Evolutionary conservation across 164 flowering plant genomes (phyloP).

Genomic region (grape (Vitis vinifera)): DNA sequence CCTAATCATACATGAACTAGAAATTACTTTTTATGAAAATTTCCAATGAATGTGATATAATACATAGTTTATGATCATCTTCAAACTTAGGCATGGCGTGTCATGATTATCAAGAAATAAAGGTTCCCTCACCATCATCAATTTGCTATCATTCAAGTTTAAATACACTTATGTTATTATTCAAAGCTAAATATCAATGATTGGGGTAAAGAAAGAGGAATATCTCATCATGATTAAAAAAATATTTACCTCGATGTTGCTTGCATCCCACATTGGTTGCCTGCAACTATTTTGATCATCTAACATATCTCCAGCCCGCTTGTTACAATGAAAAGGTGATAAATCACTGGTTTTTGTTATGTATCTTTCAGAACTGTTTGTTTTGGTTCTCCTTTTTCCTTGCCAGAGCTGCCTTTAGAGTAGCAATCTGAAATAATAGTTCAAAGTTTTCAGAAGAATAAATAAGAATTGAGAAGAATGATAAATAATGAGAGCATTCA

Average conservation of each 20-base stretch:
- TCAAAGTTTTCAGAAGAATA: neutral
- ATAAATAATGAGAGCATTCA: neutral
- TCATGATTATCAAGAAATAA: too few relatives aligned
- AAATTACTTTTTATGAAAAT: too few relatives aligned
- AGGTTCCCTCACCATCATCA: too few relatives aligned
- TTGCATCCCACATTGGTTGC: slow-evolving; percentile 58
- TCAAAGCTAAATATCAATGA: neutral
- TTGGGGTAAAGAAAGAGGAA: neutral
- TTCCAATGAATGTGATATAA: too few relatives aligned
- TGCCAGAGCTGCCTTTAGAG: slow-evolving; percentile 61
- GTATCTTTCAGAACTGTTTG: slow-evolving; percentile 29
- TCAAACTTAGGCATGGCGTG: too few relatives aligned
- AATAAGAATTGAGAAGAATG: neutral
- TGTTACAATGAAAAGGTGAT: slow-evolving; percentile 32
- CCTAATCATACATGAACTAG: too few relatives aligned
- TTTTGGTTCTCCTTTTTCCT: slow-evolving; percentile 44
- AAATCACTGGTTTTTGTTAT: slow-evolving; percentile 28
- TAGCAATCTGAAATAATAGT: slow-evolving; percentile 43
- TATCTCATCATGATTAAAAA: neutral
- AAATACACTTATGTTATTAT: neutral
- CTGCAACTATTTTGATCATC: slow-evolving; percentile 27
- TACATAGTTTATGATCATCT: too few relatives aligned
- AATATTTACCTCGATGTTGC: slow-evolving; percentile 49
- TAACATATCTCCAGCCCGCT: slow-evolving; percentile 18
- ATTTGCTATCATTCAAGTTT: neutral